Evolutionary conservation across 495 filamentous ascomycete genomes (phyloP), one percentile per base, ranked within the genome.

Genomic region (Xylaria sp.): DNA sequence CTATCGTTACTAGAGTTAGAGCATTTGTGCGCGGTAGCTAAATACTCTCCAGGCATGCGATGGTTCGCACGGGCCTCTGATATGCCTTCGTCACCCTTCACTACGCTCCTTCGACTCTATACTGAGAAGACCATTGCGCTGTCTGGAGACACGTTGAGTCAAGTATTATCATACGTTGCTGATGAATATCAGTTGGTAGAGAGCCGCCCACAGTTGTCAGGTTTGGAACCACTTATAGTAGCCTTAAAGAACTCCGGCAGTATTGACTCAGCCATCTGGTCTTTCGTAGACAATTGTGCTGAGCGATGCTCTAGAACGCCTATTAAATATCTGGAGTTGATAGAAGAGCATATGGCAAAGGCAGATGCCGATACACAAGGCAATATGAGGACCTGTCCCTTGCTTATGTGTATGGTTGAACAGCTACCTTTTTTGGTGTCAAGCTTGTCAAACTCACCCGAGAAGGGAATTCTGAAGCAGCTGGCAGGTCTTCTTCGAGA

Each of bases 231-330:
- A 26, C 80, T 93, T 6, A 75, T 92, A 37, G 77, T 83, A 5
- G 82, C 85, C 44, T 76, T 93, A 7, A 77, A 76, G 65, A 67
- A 66, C 15, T 55, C 68, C 21, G 73, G 64, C 57, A 68, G n/a
- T 37, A 43, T 74, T n/a, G 73, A 74, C 65, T 15, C 59, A 3
- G 52, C 58, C 5, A 71, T 89, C 1, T 88, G 89, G 78, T 71
- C 86, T 5, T 97, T 95, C 73, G 76, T 98, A 63, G 94, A 98
- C 71, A 93, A 94, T 61, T 96, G 93, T 77, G 82, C 90, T 21
- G 86, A 86, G 50, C 88, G 93, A 19, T 89, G 90, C 59, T 88
- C 89, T 6, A 90, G 88, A 63, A 88, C 88, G 48, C 90, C 92
- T 7, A 87, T 93, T 73, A 94, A 97, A 74, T 95, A 96, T 75